Evolutionary conservation across 2,329 filamentous ascomycete genomes (phyloP).

Genomic region (Aspergillus hortae): DNA sequence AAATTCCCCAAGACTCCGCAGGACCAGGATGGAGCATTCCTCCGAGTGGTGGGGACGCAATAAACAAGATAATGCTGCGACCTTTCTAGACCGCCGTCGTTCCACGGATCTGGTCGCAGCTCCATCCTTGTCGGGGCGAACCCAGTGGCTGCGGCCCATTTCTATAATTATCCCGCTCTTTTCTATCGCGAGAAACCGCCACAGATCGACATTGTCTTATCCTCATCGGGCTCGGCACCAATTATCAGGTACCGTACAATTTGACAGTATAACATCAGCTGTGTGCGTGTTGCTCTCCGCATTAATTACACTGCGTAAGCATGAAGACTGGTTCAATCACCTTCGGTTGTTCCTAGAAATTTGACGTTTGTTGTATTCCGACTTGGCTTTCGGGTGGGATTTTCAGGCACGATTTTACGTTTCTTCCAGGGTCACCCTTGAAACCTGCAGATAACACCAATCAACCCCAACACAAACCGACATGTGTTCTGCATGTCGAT

Average conservation of each 20-base stretch:
- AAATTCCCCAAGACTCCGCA: conserved; percentile 5
- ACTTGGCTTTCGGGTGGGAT: too few species aligned
- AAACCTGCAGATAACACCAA: neutral
- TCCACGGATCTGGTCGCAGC: conserved; percentile 15
- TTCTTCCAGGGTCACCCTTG: too few species aligned
- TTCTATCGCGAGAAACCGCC: neutral
- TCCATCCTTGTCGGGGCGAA: conserved; percentile 9
- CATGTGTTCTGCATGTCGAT: conserved; percentile 2
- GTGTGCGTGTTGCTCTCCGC: too few species aligned
- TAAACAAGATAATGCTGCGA: conserved; percentile 3
- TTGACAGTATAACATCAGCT: too few species aligned
- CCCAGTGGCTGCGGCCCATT: conserved; percentile 1
- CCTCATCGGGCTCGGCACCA: neutral
- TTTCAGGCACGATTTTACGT: too few species aligned
- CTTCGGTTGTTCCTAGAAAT: neutral
- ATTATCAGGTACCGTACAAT: too few species aligned
- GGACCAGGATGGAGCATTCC: conserved; percentile 3
- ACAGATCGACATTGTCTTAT: neutral
- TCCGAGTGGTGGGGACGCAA: conserved; percentile 6
- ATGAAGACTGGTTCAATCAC: neutral
- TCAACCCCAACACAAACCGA: neutral
- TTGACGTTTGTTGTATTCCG: too few species aligned
- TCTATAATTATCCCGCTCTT: conserved; percentile 7
- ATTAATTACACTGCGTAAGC: too few species aligned
- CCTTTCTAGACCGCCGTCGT: conserved; percentile 17